Evolutionary conservation across 2,329 filamentous ascomycete species (phyloP).

Genomic region (Taxawa tesnikishii): DNA sequence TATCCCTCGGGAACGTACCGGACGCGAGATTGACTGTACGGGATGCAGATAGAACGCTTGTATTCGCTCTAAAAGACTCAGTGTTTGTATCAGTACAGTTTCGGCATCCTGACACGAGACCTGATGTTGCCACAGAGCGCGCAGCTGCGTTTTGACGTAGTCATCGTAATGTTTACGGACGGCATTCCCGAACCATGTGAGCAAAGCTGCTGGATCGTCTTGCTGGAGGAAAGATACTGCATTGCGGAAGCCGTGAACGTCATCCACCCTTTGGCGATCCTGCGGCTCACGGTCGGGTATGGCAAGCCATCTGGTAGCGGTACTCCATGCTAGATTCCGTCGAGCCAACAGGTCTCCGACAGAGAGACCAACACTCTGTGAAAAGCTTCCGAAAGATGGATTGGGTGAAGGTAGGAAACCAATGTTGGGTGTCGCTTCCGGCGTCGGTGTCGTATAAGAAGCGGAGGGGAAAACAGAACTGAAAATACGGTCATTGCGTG

Average conservation of each 20-base stretch:
- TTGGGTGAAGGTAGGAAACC: constrained; percentile 22
- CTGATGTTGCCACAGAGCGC: constrained; percentile 12
- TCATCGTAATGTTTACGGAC: constrained; percentile 28
- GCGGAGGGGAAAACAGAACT: constrained; percentile 32
- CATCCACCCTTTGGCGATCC: constrained; percentile 4
- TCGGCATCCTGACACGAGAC: too few species aligned
- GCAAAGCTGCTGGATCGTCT: too few species aligned
- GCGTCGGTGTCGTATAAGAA: constrained; percentile 30
- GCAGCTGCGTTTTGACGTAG: constrained; percentile 13
- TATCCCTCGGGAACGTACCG: too few species aligned
- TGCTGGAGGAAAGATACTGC: too few species aligned
- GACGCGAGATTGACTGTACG: constrained; percentile 49
- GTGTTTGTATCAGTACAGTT: constrained; percentile 23
- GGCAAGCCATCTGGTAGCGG: constrained; percentile 30
- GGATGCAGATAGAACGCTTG: constrained; percentile 25
- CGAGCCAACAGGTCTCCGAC: too few species aligned
- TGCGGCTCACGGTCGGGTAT: constrained; percentile 12
- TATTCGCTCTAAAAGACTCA: constrained; percentile 21
- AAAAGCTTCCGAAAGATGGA: constrained; percentile 20
- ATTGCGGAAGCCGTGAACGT: too few species aligned
- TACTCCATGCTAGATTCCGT: constrained; percentile 31
- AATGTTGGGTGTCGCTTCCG: constrained; percentile 29
- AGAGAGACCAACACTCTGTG: too few species aligned
- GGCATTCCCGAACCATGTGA: constrained; percentile 32
- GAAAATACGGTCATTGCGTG: constrained; percentile 19